A percentile compares a stretch with the other conserved stretches of the same genome.
Evolutionary conservation across 768 basidiomycete genomes (phyloP).

Genomic region (Macrolepiota dolichaula): DNA sequence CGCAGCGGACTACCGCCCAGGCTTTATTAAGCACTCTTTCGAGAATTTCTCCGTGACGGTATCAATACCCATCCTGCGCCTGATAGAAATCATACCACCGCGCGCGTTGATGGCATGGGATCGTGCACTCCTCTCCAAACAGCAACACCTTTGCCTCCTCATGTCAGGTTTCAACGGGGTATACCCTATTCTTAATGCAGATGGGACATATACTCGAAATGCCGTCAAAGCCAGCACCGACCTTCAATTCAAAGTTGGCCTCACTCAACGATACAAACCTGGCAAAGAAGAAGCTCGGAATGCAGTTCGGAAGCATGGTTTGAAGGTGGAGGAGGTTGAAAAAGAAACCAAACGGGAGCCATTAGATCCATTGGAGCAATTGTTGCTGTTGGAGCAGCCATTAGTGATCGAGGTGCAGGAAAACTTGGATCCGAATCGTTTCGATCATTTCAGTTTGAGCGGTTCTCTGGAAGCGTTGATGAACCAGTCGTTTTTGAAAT

Average conservation of each 20-base stretch:
- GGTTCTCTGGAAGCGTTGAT: slow-evolving; percentile 59
- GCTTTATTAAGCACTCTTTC: slow-evolving; percentile 44
- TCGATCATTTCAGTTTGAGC: slow-evolving; percentile 64
- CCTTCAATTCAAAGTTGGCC: slow-evolving; percentile 59
- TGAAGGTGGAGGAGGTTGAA: slow-evolving; percentile 41
- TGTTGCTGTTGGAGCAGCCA: slow-evolving; percentile 14
- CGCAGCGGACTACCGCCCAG: slow-evolving; percentile 55
- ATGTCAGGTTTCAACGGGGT: slow-evolving; percentile 51
- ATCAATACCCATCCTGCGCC: slow-evolving; percentile 50
- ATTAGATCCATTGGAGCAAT: slow-evolving; percentile 11
- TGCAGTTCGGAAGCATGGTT: slow-evolving; percentile 45
- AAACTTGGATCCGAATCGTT: slow-evolving; percentile 35
- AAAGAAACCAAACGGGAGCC: slow-evolving; percentile 26
- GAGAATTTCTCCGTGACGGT: slow-evolving; percentile 51
- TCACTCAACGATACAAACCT: slow-evolving; percentile 61
- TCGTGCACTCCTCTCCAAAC: slow-evolving; percentile 51
- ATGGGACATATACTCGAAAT: slow-evolving; percentile 34
- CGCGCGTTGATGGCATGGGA: slow-evolving; percentile 78
- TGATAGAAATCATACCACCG: slow-evolving; percentile 52
- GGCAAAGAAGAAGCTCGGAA: slow-evolving; percentile 43
- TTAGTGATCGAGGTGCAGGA: slow-evolving; percentile 24
- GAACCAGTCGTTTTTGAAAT: slow-evolving; percentile 49
- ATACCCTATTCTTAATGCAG: slow-evolving; percentile 49
- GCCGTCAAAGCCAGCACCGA: slow-evolving; percentile 31
- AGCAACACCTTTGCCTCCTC: slow-evolving; percentile 61